phyloP scores from a whole-genome alignment of 768 basidiomycete genomes.

The Rhodotorula babjevae region DNA sequence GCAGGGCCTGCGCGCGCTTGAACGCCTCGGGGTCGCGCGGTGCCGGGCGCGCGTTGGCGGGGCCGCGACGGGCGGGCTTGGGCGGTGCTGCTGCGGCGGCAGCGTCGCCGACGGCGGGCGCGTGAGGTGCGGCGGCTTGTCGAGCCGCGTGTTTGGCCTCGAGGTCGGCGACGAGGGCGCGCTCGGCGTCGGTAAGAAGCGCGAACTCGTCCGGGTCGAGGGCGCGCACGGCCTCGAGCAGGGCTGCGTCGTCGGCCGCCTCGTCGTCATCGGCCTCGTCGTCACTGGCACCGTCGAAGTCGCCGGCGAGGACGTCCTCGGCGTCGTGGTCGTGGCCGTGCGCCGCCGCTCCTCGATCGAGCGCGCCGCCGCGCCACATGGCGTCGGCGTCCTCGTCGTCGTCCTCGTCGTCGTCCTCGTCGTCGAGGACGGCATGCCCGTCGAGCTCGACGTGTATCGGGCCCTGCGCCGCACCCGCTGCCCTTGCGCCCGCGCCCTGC shows the following conservation, averaged over 20 bases:
- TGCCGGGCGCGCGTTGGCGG: background rate
- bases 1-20: background rate
- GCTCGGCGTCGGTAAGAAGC: background rate
- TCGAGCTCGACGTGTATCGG: background rate
- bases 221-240: conserved; percentile 6
- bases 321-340: background rate
- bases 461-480: background rate
- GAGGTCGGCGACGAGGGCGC: conserved; percentile 4
- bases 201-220: conserved; percentile 2
- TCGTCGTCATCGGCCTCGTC: background rate
- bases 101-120: background rate
- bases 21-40: background rate
- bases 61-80: background rate
- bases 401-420: background rate
- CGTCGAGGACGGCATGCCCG: background rate
- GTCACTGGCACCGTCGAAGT: background rate
- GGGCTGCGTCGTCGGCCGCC: conserved; percentile 2
- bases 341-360: background rate
- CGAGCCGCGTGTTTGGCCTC: background rate
- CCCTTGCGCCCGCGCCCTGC: background rate
- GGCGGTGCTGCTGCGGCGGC: background rate
- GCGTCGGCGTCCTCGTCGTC: background rate
- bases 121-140: background rate
- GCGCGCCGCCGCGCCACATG: background rate
- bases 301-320: background rate